Conservation (phyloP, 2,329 filamentous ascomycete species). For the Fusarium sp. region DNA sequence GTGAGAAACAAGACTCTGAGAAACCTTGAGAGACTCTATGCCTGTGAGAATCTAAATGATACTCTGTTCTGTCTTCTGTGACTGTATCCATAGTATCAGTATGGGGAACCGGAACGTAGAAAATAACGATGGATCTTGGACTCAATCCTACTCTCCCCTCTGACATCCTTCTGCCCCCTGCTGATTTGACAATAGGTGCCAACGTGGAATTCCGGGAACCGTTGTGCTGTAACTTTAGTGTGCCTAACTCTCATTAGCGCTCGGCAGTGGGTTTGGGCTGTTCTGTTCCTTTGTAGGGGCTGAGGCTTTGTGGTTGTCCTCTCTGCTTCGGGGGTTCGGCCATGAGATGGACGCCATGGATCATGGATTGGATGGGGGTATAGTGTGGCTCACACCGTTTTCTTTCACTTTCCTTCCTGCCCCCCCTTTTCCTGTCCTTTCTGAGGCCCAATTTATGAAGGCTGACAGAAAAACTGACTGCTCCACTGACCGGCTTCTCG, state of each 20-base stretch:
- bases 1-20: constrained; percentile 7
- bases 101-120: constrained; percentile 20
- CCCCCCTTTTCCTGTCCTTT: constrained; percentile 12
- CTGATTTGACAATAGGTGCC: constrained; percentile 18
- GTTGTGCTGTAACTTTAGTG: constrained; percentile 30
- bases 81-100: not conserved
- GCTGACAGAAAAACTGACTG: constrained; percentile 27
- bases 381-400: constrained; percentile 39
- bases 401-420: constrained; percentile 34
- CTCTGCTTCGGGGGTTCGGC: constrained; percentile 23
- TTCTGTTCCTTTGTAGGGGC: constrained; percentile 29
- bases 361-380: constrained; percentile 13
- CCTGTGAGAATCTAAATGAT: constrained; percentile 1
- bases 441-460: not conserved
- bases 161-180: constrained; percentile 17
- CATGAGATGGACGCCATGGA: constrained; percentile 35
- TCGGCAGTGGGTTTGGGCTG: constrained; percentile 32
- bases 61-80: not conserved
- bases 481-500: constrained; percentile 5
- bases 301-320: constrained; percentile 38
- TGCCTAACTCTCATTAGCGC: constrained; percentile 25
- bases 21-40: constrained; percentile 11
- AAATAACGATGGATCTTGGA: constrained; percentile 31
- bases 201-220: constrained; percentile 26
- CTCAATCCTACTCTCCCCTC: constrained; percentile 13